Conservation (phyloP, 306 rosid genomes). For the Acmispon strigosus region DNA sequence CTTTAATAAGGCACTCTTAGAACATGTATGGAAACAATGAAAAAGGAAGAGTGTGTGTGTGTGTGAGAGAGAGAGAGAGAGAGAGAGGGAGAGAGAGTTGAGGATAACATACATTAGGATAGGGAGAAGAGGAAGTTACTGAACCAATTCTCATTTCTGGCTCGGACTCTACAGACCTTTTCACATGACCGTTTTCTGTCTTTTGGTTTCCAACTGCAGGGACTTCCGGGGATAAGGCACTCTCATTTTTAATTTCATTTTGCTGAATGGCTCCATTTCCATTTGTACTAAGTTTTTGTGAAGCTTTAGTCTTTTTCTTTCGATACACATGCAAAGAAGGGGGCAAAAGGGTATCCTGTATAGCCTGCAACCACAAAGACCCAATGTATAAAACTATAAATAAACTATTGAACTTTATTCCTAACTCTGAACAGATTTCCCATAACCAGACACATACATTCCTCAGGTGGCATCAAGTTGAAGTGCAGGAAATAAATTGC, state of each 20-base stretch:
- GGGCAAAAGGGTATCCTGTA: constrained; percentile 74
- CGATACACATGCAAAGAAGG: constrained; percentile 59
- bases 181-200: constrained; percentile 20
- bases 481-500: neutral
- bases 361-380: constrained; percentile 50
- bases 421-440: neutral
- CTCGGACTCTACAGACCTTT: constrained; percentile 27
- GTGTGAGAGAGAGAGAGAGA: neutral
- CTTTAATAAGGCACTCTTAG: neutral
- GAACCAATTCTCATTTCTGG: constrained; percentile 31
- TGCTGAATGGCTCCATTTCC: constrained; percentile 58
- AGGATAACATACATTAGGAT: constrained; percentile 55
- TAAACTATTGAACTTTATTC: neutral
- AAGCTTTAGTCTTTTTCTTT: constrained; percentile 51
- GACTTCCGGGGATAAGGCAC: constrained; percentile 24
- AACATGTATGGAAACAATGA: constrained; percentile 1
- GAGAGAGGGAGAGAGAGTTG: neutral
- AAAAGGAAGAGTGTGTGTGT: neutral
- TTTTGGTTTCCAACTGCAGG: constrained; percentile 26
- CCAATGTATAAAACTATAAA: neutral
- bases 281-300: constrained; percentile 38
- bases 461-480: constrained; percentile 5
- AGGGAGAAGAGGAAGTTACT: constrained; percentile 54
- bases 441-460: neutral
- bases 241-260: constrained; percentile 22